Evolutionary conservation across 2,329 filamentous ascomycete species (phyloP).

Genomic region (Diaporthe helianthi): DNA sequence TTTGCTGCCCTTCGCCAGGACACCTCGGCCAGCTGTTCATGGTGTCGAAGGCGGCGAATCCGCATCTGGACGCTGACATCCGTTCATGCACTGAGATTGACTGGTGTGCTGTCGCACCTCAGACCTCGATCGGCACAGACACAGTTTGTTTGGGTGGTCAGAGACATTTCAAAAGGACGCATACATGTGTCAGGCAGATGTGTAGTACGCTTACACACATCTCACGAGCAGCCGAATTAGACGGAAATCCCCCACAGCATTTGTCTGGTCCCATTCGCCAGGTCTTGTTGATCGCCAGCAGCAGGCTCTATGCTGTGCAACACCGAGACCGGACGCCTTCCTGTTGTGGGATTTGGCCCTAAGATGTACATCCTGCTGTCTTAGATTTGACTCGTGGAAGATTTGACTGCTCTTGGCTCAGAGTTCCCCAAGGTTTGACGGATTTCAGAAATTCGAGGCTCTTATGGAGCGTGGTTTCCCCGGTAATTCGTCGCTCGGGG

Average conservation of each 20-base stretch:
- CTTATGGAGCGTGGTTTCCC: background rate
- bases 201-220: background rate
- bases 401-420: background rate
- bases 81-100: background rate
- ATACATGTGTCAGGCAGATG: background rate
- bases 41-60: background rate
- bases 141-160: background rate
- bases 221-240: background rate
- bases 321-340: background rate
- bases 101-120: background rate
- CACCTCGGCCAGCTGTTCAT: background rate
- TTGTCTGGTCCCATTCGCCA: background rate
- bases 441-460: background rate
- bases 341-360: background rate
- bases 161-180: conserved; percentile 12
- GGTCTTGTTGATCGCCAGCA: background rate
- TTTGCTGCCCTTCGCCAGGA: background rate
- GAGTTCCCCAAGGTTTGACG: background rate
- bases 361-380: background rate
- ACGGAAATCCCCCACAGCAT: background rate
- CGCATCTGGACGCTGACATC: background rate
- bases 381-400: background rate
- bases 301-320: conserved; percentile 14
- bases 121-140: background rate
- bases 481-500: background rate